A percentile compares a stretch with the other conserved stretches of the same genome.
phyloP scores from a whole-genome alignment of 441 rosid species.

The Syzygium malaccense region DNA sequence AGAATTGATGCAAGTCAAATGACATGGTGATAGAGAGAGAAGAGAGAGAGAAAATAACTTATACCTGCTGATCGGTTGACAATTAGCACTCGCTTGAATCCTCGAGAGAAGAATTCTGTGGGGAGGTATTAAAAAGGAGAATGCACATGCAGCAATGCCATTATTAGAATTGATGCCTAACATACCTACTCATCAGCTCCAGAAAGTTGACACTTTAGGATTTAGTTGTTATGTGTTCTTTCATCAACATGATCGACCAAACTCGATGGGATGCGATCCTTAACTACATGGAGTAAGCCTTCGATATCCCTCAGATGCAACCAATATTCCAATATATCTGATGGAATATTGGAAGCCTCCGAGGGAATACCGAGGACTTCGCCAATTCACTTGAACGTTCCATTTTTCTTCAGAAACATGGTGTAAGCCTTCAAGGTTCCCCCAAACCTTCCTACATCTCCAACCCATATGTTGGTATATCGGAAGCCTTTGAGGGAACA shows the following conservation, averaged over 20 bases:
- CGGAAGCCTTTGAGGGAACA: background rate
- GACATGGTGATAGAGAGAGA: background rate
- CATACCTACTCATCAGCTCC: background rate
- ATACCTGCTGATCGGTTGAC: background rate
- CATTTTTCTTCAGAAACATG: background rate
- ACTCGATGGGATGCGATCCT: background rate
- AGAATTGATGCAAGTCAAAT: background rate
- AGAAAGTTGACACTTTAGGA: background rate
- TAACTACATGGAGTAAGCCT: background rate
- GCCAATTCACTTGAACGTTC: background rate
- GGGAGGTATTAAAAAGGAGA: background rate
- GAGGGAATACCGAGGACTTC: constrained; percentile 11
- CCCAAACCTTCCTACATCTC: background rate
- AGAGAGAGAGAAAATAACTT: background rate
- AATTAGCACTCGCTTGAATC: background rate
- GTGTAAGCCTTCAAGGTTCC: background rate
- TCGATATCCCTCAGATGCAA: background rate
- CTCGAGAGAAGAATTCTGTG: background rate
- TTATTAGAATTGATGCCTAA: background rate
- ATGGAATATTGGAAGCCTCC: constrained; percentile 13
- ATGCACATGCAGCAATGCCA: background rate
- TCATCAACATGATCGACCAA: background rate
- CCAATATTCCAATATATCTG: background rate
- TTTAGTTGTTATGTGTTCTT: background rate
- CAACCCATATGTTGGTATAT: background rate